A percentile compares a stretch with the other conserved stretches of the same genome.
These are phyloP conservation scores for Austroboletus eburneus DNA, from an alignment of 768 basidiomycete species.

Conservation along the genomic window DNA sequence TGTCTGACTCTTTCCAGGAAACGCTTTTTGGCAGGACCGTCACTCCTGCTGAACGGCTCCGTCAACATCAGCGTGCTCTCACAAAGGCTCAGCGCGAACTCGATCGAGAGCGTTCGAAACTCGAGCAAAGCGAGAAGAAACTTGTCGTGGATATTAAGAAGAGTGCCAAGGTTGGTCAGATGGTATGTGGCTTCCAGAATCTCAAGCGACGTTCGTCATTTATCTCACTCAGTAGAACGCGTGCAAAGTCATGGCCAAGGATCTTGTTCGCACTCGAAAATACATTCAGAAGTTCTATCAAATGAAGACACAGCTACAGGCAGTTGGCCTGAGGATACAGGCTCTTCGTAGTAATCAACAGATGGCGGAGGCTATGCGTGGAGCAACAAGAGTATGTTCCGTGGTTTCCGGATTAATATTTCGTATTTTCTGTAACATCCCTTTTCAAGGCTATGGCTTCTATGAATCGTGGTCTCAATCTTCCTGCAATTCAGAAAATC, in stretches of 20 bases:
- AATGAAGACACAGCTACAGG: slow-evolving; percentile 98
- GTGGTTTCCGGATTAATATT: not conserved
- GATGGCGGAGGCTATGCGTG: slow-evolving; percentile 99
- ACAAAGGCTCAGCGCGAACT: slow-evolving; percentile 98
- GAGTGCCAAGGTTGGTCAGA: slow-evolving; percentile 91
- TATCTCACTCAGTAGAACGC: slow-evolving; percentile 63
- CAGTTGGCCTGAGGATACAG: slow-evolving; percentile 92
- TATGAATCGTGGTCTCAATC: slow-evolving; percentile 95
- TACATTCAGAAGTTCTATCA: slow-evolving; percentile 98
- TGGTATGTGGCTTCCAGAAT: slow-evolving; percentile 48
- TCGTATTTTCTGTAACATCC: slow-evolving; percentile 1
- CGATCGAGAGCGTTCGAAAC: slow-evolving; percentile 89
- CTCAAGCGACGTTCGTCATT: slow-evolving; percentile 13
- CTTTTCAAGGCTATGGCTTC: slow-evolving; percentile 84
- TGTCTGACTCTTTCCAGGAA: slow-evolving; percentile 55
- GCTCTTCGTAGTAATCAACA: slow-evolving; percentile 95
- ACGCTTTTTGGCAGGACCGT: slow-evolving; percentile 91
- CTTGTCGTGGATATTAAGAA: slow-evolving; percentile 94
- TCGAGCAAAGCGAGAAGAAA: slow-evolving; percentile 97
- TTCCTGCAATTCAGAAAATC: slow-evolving; percentile 91
- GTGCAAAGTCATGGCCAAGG: slow-evolving; percentile 99
- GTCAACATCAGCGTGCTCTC: slow-evolving; percentile 94
- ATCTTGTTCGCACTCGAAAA: slow-evolving; percentile 91
- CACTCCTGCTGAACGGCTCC: slow-evolving; percentile 93
- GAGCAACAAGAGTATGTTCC: slow-evolving; percentile 83